phyloP scores from a whole-genome alignment of 441 rosid species.

The Gossypium gossypioides region DNA sequence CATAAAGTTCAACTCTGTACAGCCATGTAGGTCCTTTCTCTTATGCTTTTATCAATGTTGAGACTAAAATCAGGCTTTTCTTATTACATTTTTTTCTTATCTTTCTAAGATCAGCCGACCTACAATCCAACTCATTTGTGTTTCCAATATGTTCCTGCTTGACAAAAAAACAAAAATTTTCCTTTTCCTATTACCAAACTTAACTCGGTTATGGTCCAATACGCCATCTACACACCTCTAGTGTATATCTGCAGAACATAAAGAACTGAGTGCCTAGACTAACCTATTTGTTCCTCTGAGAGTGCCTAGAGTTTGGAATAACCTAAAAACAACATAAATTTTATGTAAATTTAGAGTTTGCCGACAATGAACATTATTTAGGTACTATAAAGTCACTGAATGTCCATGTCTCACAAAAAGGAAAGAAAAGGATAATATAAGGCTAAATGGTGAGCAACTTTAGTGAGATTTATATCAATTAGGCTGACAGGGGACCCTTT shows the following conservation, averaged over 20 bases:
- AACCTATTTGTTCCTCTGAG: background rate
- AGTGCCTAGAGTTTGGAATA: background rate
- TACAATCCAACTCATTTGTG: conserved; percentile 2
- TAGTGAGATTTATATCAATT: conserved; percentile 18
- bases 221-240: background rate
- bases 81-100: background rate
- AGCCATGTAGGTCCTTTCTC: conserved; percentile 5
- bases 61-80: background rate
- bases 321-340: background rate
- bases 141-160: background rate
- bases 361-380: background rate
- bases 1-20: background rate
- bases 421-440: background rate
- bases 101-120: conserved; percentile 2
- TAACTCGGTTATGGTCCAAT: too few species aligned
- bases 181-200: background rate
- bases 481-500: conserved; percentile 28
- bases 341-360: background rate
- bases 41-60: background rate
- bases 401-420: conserved; percentile 18
- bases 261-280: background rate
- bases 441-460: conserved; percentile 14
- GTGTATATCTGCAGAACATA: background rate
- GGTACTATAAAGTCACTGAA: conserved; percentile 13
- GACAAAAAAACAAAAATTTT: background rate